Conservation (phyloP, 768 basidiomycete genomes). For the Amylocystis lapponica region DNA sequence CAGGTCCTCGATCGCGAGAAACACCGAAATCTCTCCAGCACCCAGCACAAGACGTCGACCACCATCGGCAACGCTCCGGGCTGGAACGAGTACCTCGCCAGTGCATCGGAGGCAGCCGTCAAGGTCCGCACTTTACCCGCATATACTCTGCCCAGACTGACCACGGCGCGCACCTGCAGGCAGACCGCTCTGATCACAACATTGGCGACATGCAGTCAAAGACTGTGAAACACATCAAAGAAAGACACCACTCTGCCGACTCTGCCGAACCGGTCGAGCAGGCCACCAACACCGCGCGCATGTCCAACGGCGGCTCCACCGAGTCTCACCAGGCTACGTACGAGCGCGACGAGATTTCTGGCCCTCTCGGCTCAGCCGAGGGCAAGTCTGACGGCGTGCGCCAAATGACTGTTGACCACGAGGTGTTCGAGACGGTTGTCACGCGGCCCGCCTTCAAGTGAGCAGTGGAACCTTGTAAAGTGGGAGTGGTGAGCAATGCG, state of each 20-base stretch:
- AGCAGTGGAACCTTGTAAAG: too few species aligned
- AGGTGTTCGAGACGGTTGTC: too few species aligned
- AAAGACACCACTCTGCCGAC: slow-evolving; percentile 17
- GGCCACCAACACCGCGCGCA: slow-evolving; percentile 7
- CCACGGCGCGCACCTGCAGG: slow-evolving; percentile 10
- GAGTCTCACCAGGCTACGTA: slow-evolving; percentile 16
- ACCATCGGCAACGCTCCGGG: slow-evolving; percentile 27
- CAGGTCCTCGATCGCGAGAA: slow-evolving; percentile 31
- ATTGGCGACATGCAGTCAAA: slow-evolving; percentile 10
- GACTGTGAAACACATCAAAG: slow-evolving; percentile 23
- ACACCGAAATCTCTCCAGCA: slow-evolving; percentile 24
- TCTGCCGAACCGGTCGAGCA: slow-evolving; percentile 7
- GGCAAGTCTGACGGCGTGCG: too few species aligned
- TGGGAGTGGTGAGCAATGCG: too few species aligned
- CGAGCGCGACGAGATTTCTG: slow-evolving; percentile 19
- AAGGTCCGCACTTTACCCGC: slow-evolving; percentile 21
- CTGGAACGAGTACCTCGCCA: slow-evolving; percentile 33
- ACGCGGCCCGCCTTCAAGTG: too few species aligned
- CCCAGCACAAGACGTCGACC: slow-evolving; percentile 30
- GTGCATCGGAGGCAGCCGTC: slow-evolving; percentile 28
- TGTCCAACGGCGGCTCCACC: slow-evolving; percentile 11
- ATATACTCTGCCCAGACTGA: not conserved
- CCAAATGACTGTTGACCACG: too few species aligned
- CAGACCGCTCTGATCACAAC: slow-evolving; percentile 17
- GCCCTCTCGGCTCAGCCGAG: slow-evolving; percentile 20